Base-by-base conservation (phyloP, 352 stramenopile genomes). In the Globisporangium paddicum region DNA sequence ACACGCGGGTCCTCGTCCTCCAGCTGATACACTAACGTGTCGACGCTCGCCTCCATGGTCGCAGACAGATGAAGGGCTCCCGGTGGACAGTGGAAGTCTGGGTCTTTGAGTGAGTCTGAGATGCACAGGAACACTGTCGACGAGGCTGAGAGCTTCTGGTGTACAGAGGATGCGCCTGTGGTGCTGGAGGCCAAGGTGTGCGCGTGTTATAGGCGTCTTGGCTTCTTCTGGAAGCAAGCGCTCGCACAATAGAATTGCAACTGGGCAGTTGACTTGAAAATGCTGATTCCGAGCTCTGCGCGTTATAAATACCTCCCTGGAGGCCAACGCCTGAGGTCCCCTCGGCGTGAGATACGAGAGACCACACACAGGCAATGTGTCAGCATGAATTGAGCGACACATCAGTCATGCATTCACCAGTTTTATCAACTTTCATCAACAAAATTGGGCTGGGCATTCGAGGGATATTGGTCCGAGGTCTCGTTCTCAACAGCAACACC, bases 21-120 rank as follows among this genome's bases (percentile, higher is more conserved):
- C n/a, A 93, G 60, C 66, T 90, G 80, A 59, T 87, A 87, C 47
- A 90, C 80, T 16, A 93, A 68, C 28, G 80, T 87, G 54, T 90
- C 80, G 35, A 90, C 82, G 34, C 66, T 86, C 21, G 58, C 65
- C 46, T 82, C 75, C 71, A 83, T 87, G 28, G 9, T 9, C 7
- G 14, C 40, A 14, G 11, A 41, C 13, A 19, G 37, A 6, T 32
- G 3, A 32, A 7, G 28, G 28, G 28, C 28, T 48, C n/a, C 26
- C 42, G 42, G 26, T 48, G 42, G 42, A 48, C 19, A 32, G 21
- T 48, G n/a, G n/a, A n/a, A n/a, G n/a, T n/a, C n/a, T n/a, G n/a
- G n/a, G n/a, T n/a, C n/a, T n/a, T n/a, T n/a, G n/a, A n/a, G n/a
- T n/a, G n/a, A n/a, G n/a, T n/a, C n/a, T n/a, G n/a, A n/a, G n/a